Percentiles rank a stretch among this genome's conserved stretches.
Evolutionary conservation across 305 asterid genomes (phyloP).

Genomic region (Fraxinus sp.): DNA sequence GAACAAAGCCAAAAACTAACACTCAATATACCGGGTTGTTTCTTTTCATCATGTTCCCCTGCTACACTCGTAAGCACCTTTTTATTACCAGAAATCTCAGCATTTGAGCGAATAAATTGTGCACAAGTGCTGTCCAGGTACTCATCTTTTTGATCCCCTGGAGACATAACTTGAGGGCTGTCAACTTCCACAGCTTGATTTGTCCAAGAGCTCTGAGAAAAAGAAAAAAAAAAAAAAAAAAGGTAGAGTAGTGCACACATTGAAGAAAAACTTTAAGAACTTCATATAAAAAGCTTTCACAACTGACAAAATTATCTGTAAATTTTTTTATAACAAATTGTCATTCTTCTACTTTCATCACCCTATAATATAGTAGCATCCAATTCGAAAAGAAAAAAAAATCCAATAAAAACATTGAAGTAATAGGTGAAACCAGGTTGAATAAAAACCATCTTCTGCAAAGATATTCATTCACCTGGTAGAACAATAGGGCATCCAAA

Average conservation of each 20-base stretch:
- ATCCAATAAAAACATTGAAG: neutral
- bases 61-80: conserved; percentile 35
- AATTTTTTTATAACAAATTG: neutral
- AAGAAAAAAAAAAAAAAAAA: neutral
- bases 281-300: neutral
- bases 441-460: neutral
- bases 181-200: conserved; percentile 67
- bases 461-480: neutral
- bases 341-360: neutral
- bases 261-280: neutral
- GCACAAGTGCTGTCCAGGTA: conserved; percentile 63
- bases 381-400: neutral
- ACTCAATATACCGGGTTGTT: conserved; percentile 34
- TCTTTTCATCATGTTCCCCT: conserved; percentile 42
- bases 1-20: conserved; percentile 6
- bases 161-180: conserved; percentile 57
- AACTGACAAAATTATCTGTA: neutral
- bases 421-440: neutral
- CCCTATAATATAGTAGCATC: neutral
- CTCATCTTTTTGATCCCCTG: conserved; percentile 50
- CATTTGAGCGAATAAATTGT: conserved; percentile 58
- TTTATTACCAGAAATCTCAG: conserved; percentile 44
- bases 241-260: neutral
- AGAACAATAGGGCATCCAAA: neutral
- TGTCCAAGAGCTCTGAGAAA: conserved; percentile 77